Percentiles rank a stretch among this genome's conserved stretches.
phyloP scores from a whole-genome alignment of 495 filamentous ascomycete species.

The Xylaria grammica region DNA sequence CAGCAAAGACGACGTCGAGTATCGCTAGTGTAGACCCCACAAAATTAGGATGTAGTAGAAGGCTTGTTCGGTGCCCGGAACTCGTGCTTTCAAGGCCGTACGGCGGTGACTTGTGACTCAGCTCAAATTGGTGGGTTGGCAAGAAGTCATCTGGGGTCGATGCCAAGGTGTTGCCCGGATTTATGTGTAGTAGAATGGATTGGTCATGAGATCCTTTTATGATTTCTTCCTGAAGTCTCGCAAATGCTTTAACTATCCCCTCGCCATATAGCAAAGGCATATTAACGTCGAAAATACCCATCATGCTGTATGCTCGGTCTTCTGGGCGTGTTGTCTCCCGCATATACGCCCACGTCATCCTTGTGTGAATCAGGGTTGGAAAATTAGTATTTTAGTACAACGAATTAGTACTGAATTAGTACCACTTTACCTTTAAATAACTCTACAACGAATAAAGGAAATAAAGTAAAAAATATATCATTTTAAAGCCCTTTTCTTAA shows the following conservation, averaged over 20 bases:
- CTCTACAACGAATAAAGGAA: no score
- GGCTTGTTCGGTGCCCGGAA: neutral
- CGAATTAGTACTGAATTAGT: no score
- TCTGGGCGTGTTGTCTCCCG: conserved; percentile 7
- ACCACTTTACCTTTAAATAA: no score
- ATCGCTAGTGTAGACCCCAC: no score
- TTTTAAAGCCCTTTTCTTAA: no score
- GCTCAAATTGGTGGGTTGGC: neutral
- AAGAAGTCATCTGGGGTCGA: neutral
- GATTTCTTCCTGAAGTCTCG: neutral
- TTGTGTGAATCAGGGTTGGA: no score
- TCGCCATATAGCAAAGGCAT: conserved; percentile 20
- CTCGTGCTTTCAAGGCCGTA: neutral
- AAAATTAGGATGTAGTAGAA: neutral
- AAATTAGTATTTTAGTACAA: no score
- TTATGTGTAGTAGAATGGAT: neutral
- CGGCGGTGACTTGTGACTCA: neutral
- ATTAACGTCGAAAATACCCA: conserved; percentile 19
- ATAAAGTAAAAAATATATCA: no score
- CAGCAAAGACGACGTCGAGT: neutral
- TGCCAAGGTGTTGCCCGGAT: no score
- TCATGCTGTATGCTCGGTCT: conserved; percentile 15
- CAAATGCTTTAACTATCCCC: neutral
- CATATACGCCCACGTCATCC: neutral
- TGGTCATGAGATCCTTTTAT: neutral